A percentile compares a stretch with the other conserved stretches of the same genome.
These are phyloP conservation scores for Pouteria glomerata DNA, from an alignment of 148 eudicot genomes.

Conservation along the genomic window DNA sequence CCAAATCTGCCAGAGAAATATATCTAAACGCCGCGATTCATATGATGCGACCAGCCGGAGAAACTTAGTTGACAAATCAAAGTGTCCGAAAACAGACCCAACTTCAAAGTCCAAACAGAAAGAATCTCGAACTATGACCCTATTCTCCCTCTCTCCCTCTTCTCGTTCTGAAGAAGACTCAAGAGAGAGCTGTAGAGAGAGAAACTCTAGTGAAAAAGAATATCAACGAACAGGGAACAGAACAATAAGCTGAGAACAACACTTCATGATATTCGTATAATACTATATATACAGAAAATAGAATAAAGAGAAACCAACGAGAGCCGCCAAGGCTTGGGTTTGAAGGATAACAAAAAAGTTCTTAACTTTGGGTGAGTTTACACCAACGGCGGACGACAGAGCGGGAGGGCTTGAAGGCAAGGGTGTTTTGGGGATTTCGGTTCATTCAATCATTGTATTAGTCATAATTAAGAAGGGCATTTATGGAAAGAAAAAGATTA, in stretches of 20 bases:
- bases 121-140: not conserved
- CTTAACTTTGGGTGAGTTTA: too few species aligned
- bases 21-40: not conserved
- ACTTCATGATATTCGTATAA: not conserved
- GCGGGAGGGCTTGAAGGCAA: not conserved
- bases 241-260: conserved; percentile 9
- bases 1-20: too few species aligned
- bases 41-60: not conserved
- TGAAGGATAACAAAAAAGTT: too few species aligned
- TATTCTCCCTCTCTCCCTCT: not conserved
- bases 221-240: conserved; percentile 27
- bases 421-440: not conserved
- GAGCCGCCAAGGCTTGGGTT: too few species aligned
- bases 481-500: not conserved
- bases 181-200: not conserved
- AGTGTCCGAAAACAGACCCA: too few species aligned
- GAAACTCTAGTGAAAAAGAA: not conserved
- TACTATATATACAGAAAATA: not conserved
- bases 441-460: conserved; percentile 6
- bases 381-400: too few species aligned
- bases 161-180: not conserved
- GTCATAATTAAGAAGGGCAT: too few species aligned
- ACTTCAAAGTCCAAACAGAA: too few species aligned
- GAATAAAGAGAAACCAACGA: too few species aligned
- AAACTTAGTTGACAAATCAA: not conserved